These are phyloP conservation scores for Arthrobotrys sinensis DNA, from an alignment of 2,329 filamentous ascomycete genomes.

Conservation along the genomic window DNA sequence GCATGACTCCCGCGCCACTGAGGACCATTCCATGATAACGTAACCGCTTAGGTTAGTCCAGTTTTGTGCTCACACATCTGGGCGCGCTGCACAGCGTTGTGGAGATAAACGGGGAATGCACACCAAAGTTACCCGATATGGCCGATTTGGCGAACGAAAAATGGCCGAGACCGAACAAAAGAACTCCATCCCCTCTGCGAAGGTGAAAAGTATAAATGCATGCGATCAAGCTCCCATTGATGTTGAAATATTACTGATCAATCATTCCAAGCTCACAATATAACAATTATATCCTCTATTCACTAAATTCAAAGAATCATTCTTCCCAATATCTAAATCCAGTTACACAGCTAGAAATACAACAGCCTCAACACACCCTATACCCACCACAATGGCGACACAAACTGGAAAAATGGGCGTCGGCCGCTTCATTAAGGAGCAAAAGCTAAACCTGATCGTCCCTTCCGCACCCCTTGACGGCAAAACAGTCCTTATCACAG, in stretches of 20 bases:
- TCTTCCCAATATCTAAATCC: background rate
- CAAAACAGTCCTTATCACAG: conserved; percentile 68
- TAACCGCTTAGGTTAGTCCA: background rate
- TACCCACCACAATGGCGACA: conserved; percentile 29
- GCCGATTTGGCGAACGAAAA: background rate
- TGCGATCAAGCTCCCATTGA: conserved; percentile 19
- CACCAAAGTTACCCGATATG: conserved; percentile 16
- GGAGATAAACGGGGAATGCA: conserved; percentile 24
- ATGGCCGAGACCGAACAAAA: background rate
- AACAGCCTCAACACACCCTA: conserved; percentile 28
- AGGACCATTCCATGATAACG: background rate
- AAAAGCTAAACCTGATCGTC: conserved; percentile 27
- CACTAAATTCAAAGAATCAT: background rate
- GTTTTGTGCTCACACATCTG: background rate
- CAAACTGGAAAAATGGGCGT: conserved; percentile 42
- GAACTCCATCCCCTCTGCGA: background rate
- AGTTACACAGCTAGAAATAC: conserved; percentile 26
- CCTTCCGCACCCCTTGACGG: conserved; percentile 49
- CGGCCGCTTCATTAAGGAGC: conserved; percentile 44
- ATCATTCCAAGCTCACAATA: background rate
- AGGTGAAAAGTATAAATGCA: conserved; percentile 20
- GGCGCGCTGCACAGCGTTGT: background rate
- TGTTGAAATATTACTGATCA: background rate
- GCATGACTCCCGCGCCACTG: conserved; percentile 5
- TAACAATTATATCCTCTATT: background rate